Evolutionary conservation across 495 filamentous ascomycete species (phyloP), one percentile per base, ranked within the genome.

Genomic region (Neurospora sublineolata): DNA sequence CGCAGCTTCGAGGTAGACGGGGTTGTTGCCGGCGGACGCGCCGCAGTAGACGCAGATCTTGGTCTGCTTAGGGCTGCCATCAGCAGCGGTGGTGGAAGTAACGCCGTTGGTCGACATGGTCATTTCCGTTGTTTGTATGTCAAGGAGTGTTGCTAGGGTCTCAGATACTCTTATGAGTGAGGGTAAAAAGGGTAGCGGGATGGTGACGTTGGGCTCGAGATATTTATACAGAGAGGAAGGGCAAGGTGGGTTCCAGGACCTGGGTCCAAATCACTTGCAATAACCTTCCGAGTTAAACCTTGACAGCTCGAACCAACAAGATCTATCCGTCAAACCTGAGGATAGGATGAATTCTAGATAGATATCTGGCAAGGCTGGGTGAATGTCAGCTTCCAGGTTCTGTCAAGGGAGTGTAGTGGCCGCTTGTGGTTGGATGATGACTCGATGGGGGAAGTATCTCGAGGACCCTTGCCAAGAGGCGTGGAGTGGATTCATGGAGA

Each of bases 21-120:
- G 88, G 68, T 88, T 87, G 44, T 83, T 88, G 58, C 95, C 95
- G 36, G 88, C 78, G 18, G 86, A 89, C 68, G 93, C 86, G 76
- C 91, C 93, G 84, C 94, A 97, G 88, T 92, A 93, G 73, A 93
- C 90, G 78, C 89, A 90, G 78, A 92, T 87, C 72, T 85, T 87
- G 71, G 84, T 84, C 69, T 77, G 82, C 75, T 75, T 78, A n/a
- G 78, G 73, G 39, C 70, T 76, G 71, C 76, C 37, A 71, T 73
- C 76, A 68, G 69, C 60, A 69, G 64, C 76, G 27, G 79, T 76
- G 37, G 77, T 42, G 46, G 82, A 78, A 70, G 81, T 81, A n/a
- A 75, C 77, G 70, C 79, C 81, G 73, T 80, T 79, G 42, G 83
- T 83, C 70, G 76, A 77, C 83, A 85, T 86, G 71, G 68, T 68